Evolutionary conservation across 202 grass and related monocot species (phyloP).

Genomic region (Digitaria exilis): DNA sequence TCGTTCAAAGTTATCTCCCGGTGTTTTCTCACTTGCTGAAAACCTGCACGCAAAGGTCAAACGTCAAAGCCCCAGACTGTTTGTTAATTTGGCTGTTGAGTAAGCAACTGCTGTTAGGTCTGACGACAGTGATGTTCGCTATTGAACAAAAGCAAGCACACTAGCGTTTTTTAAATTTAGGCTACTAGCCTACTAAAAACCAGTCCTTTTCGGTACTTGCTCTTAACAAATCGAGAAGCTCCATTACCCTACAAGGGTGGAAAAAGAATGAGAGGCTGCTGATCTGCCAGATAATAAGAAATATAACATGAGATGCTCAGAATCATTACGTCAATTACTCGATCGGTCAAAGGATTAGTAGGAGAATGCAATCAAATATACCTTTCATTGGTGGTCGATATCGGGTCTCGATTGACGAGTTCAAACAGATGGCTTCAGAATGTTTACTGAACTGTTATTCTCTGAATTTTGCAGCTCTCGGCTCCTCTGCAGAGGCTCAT

Average conservation of each 20-base stretch:
- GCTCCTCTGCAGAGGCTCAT: not conserved
- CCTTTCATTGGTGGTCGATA: too few relatives aligned
- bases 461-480: constrained; percentile 27
- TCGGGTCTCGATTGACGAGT: not conserved
- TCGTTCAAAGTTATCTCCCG: not conserved
- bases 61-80: constrained; percentile 1
- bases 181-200: not conserved
- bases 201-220: constrained; percentile 15
- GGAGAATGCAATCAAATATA: too few relatives aligned
- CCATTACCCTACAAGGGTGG: not conserved
- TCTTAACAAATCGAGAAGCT: not conserved
- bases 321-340: not conserved
- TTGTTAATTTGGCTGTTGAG: not conserved
- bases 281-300: constrained; percentile 15
- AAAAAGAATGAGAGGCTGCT: not conserved
- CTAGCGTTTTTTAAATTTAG: constrained; percentile 2
- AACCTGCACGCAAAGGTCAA: not conserved
- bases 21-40: constrained; percentile 23
- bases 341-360: not conserved
- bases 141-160: not conserved
- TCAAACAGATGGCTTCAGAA: not conserved
- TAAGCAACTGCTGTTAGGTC: constrained; percentile 33
- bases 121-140: constrained; percentile 9
- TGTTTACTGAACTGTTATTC: not conserved
- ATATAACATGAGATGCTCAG: not conserved